Evolutionary conservation across 305 asterid species (phyloP).

Genomic region (Fraxinus floribunda): DNA sequence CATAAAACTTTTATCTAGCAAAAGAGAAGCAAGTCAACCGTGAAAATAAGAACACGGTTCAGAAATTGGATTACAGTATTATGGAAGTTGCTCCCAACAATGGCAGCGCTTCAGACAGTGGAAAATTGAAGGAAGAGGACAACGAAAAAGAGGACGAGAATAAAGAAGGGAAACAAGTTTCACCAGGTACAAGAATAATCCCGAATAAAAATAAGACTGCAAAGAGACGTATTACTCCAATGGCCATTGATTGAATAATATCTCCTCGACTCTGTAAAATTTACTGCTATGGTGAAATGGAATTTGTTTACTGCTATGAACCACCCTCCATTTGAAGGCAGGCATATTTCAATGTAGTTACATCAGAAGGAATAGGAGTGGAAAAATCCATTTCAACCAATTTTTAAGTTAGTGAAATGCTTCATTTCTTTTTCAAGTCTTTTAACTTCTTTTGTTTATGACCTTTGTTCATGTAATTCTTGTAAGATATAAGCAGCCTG

Average conservation of each 20-base stretch:
- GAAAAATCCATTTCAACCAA: background rate
- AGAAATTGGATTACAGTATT: conserved; percentile 21
- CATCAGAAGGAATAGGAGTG: background rate
- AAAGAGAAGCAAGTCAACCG: conserved; percentile 38
- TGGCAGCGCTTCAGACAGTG: conserved; percentile 28
- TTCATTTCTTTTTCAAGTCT: background rate
- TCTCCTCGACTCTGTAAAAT: background rate
- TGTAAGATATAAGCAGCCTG: background rate
- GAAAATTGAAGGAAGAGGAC: conserved; percentile 27
- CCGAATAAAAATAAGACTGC: conserved; percentile 44
- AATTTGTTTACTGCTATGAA: background rate
- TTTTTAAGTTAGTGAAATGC: background rate
- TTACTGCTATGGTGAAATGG: background rate
- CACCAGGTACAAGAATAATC: conserved; percentile 32
- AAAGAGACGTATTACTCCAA: conserved; percentile 81
- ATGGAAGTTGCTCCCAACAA: conserved; percentile 1
- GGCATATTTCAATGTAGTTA: background rate
- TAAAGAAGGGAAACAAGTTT: conserved; percentile 35
- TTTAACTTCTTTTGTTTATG: background rate
- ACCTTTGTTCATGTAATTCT: background rate
- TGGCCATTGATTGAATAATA: conserved; percentile 54
- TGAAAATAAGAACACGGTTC: conserved; percentile 23
- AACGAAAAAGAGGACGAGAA: conserved; percentile 31
- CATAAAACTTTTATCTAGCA: conserved; percentile 26
- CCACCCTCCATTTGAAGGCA: background rate